phyloP scores from a whole-genome alignment of 345 rosid genomes.

The Camelina hispida region DNA sequence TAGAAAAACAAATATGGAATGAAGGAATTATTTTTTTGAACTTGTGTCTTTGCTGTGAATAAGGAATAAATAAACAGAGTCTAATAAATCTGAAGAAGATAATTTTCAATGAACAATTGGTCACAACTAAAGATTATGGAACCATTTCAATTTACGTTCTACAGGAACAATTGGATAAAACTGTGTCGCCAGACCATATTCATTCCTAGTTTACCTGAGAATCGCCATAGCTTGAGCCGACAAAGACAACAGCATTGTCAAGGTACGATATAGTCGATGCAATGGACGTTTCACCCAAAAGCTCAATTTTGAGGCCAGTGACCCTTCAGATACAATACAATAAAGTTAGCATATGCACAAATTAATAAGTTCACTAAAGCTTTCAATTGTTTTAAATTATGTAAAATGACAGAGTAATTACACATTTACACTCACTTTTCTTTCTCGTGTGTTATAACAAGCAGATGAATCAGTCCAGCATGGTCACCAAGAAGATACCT shows the following conservation, averaged over 20 bases:
- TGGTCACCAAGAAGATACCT: conserved; percentile 98
- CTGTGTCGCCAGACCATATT: not conserved
- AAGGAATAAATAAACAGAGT: conserved; percentile 8
- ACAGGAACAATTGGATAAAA: conserved; percentile 14
- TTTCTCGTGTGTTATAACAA: conserved; percentile 97
- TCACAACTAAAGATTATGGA: not conserved
- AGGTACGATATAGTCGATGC: conserved; percentile 95
- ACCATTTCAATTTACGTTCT: conserved; percentile 6
- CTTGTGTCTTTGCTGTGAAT: not conserved
- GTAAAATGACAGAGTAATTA: not conserved
- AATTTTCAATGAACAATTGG: not conserved
- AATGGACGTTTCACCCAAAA: conserved; percentile 93
- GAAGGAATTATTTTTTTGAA: not conserved
- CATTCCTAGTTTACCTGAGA: conserved; percentile 66
- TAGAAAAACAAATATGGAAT: conserved; percentile 32
- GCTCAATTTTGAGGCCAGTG: conserved; percentile 94
- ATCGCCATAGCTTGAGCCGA: conserved; percentile 99
- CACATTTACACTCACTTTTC: conserved; percentile 71
- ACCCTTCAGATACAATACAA: conserved; percentile 62
- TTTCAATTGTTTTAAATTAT: not conserved
- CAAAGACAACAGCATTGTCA: conserved; percentile 90
- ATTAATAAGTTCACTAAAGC: conserved; percentile 19
- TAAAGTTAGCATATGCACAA: conserved; percentile 18
- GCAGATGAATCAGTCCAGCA: conserved; percentile 87
- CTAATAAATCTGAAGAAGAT: not conserved